Evolutionary conservation across 768 basidiomycete genomes (phyloP), one percentile per base, ranked within the genome.

Genomic region (Mrakia frigida): DNA sequence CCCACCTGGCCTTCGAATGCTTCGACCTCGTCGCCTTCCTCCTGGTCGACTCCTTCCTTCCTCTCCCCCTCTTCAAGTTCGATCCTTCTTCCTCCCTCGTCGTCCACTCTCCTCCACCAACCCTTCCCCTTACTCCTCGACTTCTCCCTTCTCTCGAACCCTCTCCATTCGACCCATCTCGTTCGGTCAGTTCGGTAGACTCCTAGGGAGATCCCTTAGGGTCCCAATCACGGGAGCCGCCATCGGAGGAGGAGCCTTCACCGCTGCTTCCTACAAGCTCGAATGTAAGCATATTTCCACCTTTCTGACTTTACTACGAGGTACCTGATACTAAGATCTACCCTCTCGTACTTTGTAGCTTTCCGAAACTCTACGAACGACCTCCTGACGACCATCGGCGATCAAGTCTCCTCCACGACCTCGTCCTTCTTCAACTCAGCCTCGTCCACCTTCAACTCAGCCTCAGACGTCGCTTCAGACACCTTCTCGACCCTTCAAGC

Each of bases 141-240:
- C 71, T 2, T 65, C 63, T 4, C 23, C 59, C 39, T 33, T 67
- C 61, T 67, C 70, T n/a, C 61, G 72, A 9, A 71, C 56, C 3
- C 70, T 77, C 21, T 77, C 77, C 18, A 68, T 74, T 28, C 73
- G 77, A 35, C 63, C 77, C 18, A 52, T 78, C 21, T 70, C 65
- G 35, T 74, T 78, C 23, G 72, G 77, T 18, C 69, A 73, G 31
- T 78, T 78, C 43, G 77, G 73, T 13, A 53, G 77, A 39, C 74
- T 78, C 25, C 43, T 78, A 16, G 77, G 77, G 3, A 52, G 73
- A 31, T 60, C 63, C 6, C 41, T 78, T 4, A 74, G 72, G 56
- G 41, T 78, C 0, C 77, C 77, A 7, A 31, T 78, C 73, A 73
- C 67, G 5, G 77, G 77, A 28, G 72, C 73, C 6, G 77, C 73